phyloP scores from a whole-genome alignment of 176 grass and related monocot species.

The Hordeum marinum region DNA sequence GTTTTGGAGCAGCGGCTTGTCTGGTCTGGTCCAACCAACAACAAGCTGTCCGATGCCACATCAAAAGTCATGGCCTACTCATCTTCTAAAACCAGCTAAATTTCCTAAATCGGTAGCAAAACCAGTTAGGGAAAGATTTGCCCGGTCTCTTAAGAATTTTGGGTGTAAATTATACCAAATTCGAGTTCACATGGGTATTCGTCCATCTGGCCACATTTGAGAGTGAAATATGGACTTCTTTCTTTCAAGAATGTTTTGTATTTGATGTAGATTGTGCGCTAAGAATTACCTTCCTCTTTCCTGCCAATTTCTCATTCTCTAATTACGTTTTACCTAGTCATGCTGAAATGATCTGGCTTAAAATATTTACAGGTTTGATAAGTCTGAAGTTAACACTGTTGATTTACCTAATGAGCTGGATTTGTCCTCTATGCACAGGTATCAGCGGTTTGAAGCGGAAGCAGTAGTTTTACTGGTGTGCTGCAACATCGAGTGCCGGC shows the following conservation, averaged over 20 bases:
- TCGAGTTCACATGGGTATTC: no score
- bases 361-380: not conserved
- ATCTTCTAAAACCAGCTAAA: no score
- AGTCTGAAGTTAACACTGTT: not conserved
- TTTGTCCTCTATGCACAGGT: not conserved
- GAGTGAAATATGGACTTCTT: no score
- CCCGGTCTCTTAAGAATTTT: no score
- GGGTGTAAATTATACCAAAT: no score
- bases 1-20: no score
- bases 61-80: no score
- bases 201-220: no score
- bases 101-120: no score
- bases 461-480: not conserved
- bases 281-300: not conserved
- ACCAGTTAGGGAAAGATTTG: no score
- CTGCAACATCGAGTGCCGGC: not conserved
- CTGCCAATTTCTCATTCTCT: not conserved
- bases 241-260: not conserved
- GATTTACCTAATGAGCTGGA: not conserved
- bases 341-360: not conserved
- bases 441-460: not conserved
- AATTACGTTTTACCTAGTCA: not conserved
- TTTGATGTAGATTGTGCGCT: not conserved
- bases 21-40: no score
- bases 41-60: no score